These are phyloP conservation scores for Penicillium rolfsii DNA, from an alignment of 2,329 filamentous ascomycete species.

Conservation along the genomic window DNA sequence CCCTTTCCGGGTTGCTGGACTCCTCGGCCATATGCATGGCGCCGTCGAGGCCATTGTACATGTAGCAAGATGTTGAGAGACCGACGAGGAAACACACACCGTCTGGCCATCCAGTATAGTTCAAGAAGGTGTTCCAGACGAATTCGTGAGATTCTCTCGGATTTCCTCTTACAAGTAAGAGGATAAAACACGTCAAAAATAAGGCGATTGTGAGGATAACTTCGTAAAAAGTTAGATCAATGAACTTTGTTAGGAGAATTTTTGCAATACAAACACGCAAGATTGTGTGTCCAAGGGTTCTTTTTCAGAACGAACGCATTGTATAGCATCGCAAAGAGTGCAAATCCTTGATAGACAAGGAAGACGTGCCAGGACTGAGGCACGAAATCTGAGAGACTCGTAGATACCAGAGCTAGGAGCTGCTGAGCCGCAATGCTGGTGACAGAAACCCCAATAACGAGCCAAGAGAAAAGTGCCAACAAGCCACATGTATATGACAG, in stretches of 20 bases:
- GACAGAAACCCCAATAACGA: not conserved
- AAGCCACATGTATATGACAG: not conserved
- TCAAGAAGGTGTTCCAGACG: not conserved
- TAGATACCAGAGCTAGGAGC: not conserved
- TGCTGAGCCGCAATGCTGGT: not conserved
- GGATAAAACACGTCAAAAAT: not conserved
- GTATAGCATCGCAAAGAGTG: not conserved
- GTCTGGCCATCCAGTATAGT: not conserved
- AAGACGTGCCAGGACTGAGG: not conserved
- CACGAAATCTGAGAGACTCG: not conserved
- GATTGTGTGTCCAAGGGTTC: not conserved
- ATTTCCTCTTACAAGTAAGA: not conserved
- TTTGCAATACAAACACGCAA: not conserved
- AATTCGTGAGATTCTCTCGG: not conserved
- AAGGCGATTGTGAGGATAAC: not conserved
- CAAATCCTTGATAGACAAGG: not conserved
- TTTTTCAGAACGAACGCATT: not conserved
- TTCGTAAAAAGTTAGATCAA: not conserved
- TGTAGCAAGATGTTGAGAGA: not conserved
- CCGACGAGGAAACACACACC: not conserved
- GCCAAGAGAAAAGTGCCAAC: not conserved
- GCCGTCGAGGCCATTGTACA: not conserved
- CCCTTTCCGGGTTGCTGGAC: not conserved
- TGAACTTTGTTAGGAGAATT: too few relatives aligned
- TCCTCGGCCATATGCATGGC: slow-evolving; percentile 1